Conservation (phyloP, 2,329 filamentous ascomycete genomes). For the Emydomyces testavorans region DNA sequence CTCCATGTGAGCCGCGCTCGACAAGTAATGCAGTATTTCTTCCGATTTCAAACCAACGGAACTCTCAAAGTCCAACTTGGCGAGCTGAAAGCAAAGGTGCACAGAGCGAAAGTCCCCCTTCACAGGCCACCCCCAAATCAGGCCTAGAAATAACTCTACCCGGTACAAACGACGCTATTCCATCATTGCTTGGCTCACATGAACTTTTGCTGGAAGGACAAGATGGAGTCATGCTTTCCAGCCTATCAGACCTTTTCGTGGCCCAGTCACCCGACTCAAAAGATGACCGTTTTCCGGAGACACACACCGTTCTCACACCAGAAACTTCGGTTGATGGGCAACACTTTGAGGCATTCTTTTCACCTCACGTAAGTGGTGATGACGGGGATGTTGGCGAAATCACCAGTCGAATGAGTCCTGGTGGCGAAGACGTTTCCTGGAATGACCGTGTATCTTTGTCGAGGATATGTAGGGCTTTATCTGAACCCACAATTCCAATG, state of each 20-base stretch:
- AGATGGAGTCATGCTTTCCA: not conserved
- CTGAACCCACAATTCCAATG: slow-evolving; percentile 25
- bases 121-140: not conserved
- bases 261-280: not conserved
- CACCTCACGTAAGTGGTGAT: not conserved
- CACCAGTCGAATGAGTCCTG: slow-evolving; percentile 31
- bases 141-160: not conserved
- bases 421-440: slow-evolving; percentile 15
- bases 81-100: not conserved
- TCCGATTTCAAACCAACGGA: not conserved
- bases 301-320: not conserved
- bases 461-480: not conserved
- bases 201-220: not conserved
- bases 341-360: not conserved
- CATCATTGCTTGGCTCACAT: not conserved
- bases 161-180: not conserved
- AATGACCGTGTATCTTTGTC: slow-evolving; percentile 1
- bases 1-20: not conserved
- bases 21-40: not conserved
- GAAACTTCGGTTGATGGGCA: not conserved
- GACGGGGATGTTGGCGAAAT: slow-evolving; percentile 48
- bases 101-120: not conserved
- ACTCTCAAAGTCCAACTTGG: not conserved
- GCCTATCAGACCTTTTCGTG: not conserved
- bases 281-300: slow-evolving; percentile 2